phyloP scores from a whole-genome alignment of 1,284 basidiomycete species.

The Fomitiporia mediterranea region DNA sequence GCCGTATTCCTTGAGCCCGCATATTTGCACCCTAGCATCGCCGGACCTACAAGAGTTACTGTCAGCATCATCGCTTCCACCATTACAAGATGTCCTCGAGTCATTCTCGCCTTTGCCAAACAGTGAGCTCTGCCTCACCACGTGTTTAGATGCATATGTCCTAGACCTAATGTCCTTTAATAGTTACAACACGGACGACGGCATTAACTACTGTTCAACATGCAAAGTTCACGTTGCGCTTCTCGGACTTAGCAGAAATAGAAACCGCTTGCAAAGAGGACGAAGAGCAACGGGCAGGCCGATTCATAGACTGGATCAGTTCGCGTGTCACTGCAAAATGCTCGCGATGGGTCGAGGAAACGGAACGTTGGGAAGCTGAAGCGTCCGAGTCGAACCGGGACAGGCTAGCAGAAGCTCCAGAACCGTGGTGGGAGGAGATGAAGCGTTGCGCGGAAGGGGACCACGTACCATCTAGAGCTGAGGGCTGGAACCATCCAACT shows the following conservation, averaged over 20 bases:
- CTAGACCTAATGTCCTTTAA: constrained; percentile 1
- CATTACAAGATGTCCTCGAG: constrained; percentile 66
- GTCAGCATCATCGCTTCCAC: constrained; percentile 51
- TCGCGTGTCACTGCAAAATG: constrained; percentile 58
- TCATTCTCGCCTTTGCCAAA: constrained; percentile 80
- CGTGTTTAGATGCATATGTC: not conserved
- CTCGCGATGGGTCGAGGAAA: constrained; percentile 61
- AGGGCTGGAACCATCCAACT: constrained; percentile 81
- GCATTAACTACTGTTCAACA: constrained; percentile 65
- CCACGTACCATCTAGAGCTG: constrained; percentile 57
- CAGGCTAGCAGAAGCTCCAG: constrained; percentile 35
- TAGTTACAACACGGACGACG: constrained; percentile 75
- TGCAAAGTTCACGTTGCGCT: constrained; percentile 64
- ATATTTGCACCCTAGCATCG: constrained; percentile 67
- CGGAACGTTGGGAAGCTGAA: constrained; percentile 37
- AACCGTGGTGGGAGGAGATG: constrained; percentile 84
- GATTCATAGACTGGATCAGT: constrained; percentile 77
- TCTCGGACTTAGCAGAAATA: constrained; percentile 66
- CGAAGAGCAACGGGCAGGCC: constrained; percentile 67
- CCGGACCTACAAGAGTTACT: constrained; percentile 63
- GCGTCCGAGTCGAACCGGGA: not conserved
- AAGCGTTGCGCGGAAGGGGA: constrained; percentile 71
- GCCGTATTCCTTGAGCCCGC: constrained; percentile 71
- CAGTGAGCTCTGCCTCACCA: constrained; percentile 39
- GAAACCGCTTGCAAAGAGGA: constrained; percentile 69